phyloP scores from a whole-genome alignment of 2,329 filamentous ascomycete species.

The Seiridium cupressi region DNA sequence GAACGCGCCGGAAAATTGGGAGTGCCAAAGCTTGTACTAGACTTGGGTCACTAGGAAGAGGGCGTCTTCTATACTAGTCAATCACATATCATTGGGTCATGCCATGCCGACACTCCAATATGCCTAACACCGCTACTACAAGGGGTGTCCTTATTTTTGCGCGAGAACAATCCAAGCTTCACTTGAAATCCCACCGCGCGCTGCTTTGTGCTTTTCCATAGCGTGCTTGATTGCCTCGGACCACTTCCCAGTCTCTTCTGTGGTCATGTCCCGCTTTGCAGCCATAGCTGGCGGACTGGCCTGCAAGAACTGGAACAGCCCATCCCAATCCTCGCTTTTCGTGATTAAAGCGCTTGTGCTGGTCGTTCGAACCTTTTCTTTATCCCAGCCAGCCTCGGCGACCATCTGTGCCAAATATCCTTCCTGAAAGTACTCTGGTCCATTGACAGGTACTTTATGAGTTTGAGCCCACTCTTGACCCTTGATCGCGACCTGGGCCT shows the following conservation, averaged over 20 bases:
- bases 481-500: conserved; percentile 19
- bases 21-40: conserved; percentile 14
- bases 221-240: conserved; percentile 17
- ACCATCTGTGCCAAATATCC: conserved; percentile 18
- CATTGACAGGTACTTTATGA: conserved; percentile 23
- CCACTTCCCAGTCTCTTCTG: conserved; percentile 21
- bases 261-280: conserved; percentile 18
- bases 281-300: conserved; percentile 14
- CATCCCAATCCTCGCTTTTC: conserved; percentile 14
- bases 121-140: too few species aligned
- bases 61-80: background rate
- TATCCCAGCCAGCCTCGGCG: conserved; percentile 17
- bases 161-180: conserved; percentile 22
- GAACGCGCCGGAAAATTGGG: conserved; percentile 20
- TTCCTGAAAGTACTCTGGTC: conserved; percentile 21
- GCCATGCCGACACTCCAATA: too few species aligned
- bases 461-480: conserved; percentile 16
- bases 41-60: background rate
- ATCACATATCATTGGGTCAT: background rate
- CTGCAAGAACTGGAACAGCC: conserved; percentile 20
- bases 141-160: conserved; percentile 9
- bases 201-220: conserved; percentile 14
- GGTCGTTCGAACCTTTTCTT: background rate
- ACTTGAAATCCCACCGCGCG: conserved; percentile 19
- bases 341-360: conserved; percentile 7